Evolutionary conservation across 2,329 filamentous ascomycete genomes (phyloP).

Genomic region (Ilyonectria sp.): DNA sequence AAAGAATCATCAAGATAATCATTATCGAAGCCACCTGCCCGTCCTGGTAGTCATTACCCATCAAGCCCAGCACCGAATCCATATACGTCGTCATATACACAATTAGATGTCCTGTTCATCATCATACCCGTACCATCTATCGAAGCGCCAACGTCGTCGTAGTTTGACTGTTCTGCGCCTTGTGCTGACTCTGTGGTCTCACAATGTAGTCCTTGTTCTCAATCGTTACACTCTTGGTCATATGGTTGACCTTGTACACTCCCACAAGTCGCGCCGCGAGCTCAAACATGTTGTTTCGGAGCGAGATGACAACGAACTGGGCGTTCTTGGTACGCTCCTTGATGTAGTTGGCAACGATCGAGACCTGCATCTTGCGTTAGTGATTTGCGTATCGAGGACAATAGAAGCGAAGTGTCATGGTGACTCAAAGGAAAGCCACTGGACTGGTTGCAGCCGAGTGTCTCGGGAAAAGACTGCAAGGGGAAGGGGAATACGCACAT

Average conservation of each 20-base stretch:
- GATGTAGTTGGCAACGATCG: slow-evolving; percentile 98
- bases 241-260: slow-evolving; percentile 99
- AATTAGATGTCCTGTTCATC: slow-evolving; percentile 28
- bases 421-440: slow-evolving; percentile 30
- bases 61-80: slow-evolving; percentile 33
- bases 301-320: slow-evolving; percentile 97
- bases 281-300: slow-evolving; percentile 99
- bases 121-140: slow-evolving; percentile 35
- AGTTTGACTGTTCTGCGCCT: slow-evolving; percentile 52
- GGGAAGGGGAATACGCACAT: slow-evolving; percentile 74
- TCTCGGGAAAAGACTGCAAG: slow-evolving; percentile 35
- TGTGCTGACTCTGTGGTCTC: slow-evolving; percentile 54
- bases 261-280: slow-evolving; percentile 94
- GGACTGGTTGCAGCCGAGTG: slow-evolving; percentile 42
- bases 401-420: slow-evolving; percentile 32
- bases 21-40: slow-evolving; percentile 42
- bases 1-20: slow-evolving; percentile 43
- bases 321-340: slow-evolving; percentile 99
- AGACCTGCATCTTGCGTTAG: slow-evolving; percentile 73
- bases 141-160: slow-evolving; percentile 56
- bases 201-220: slow-evolving; percentile 85
- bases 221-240: slow-evolving; percentile 93
- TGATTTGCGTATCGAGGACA: slow-evolving; percentile 27
- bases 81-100: slow-evolving; percentile 27
- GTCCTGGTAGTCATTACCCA: slow-evolving; percentile 38